Base-by-base conservation (phyloP, 805 yeast species). In the Saccharomycopsis guyanensis region DNA sequence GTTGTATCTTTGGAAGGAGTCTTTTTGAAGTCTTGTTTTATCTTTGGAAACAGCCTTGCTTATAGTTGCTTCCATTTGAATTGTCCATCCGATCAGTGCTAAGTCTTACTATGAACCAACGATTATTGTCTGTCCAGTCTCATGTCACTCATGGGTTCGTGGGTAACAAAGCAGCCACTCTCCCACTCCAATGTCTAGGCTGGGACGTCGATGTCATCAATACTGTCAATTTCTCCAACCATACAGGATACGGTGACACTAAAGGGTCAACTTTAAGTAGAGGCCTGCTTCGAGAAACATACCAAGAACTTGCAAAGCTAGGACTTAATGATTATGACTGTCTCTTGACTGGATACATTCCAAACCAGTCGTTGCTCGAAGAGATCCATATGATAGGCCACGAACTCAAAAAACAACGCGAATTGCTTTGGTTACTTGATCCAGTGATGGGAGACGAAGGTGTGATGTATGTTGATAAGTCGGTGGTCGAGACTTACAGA, bases 71-170 rank as follows among this genome's bases (percentile, higher is more conserved):
- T n/a, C n/a, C n/a, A n/a, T n/a, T n/a, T n/a, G n/a, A n/a, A n/a
- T n/a, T n/a, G n/a, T n/a, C n/a, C n/a, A n/a, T n/a, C n/a, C n/a
- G n/a, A n/a, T n/a, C n/a, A n/a, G n/a, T n/a, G n/a, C n/a, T n/a
- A n/a, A n/a, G n/a, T n/a, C n/a, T n/a, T n/a, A n/a, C n/a, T n/a
- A n/a, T n/a, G n/a, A n/a, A n/a, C n/a, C n/a, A n/a, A n/a, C n/a
- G n/a, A n/a, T n/a, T n/a, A n/a, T 33, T 18, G 37, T 15, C 19
- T 8, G 19, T 88, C 8, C 91, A 86, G 55, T 86, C 96, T 2
- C 97, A 93, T 62, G 97, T 93, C 1, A 87, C 80, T 1, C 97
- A 91, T 61, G 98, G 98, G 2, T 82, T 86, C 57, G 98, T 93
- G 1, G 98, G 98, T 1, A 88, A 88, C 60, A 75, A 80, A 47